A percentile compares a stretch with the other conserved stretches of the same genome.
These are phyloP conservation scores for Nakaseomyces delphensis DNA, from an alignment of 1,139 yeast species.

Conservation along the genomic window DNA sequence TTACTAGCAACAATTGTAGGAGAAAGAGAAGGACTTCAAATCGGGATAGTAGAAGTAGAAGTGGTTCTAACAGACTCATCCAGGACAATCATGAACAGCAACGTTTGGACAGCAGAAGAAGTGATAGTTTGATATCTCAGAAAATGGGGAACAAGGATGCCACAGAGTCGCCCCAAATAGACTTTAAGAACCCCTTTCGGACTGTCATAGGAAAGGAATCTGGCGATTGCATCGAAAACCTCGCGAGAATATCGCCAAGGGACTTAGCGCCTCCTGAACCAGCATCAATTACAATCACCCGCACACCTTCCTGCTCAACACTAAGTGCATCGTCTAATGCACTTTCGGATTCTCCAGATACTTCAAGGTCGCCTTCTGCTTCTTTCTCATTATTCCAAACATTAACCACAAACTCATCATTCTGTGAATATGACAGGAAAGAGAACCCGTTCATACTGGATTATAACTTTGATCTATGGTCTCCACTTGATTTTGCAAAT, in stretches of 20 bases:
- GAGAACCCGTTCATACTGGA: neutral
- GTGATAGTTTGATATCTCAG: neutral
- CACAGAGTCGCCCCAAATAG: neutral
- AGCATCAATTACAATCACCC: neutral
- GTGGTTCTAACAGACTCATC: neutral
- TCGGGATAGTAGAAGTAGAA: slow-evolving; percentile 11
- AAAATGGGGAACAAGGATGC: neutral
- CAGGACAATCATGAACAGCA: neutral
- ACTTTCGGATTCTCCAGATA: neutral
- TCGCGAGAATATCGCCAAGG: neutral
- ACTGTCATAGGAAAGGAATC: neutral
- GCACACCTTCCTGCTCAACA: neutral
- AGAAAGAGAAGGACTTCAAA: slow-evolving; percentile 7
- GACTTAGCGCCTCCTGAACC: neutral
- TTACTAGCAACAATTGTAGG: slow-evolving; percentile 2
- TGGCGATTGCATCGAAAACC: neutral
- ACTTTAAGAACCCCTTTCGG: slow-evolving; percentile 1
- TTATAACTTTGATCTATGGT: slow-evolving; percentile 4
- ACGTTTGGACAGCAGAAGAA: neutral
- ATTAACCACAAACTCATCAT: slow-evolving; percentile 1
- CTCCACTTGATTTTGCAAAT: neutral
- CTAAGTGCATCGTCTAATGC: neutral
- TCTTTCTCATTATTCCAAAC: neutral
- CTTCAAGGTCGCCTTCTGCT: slow-evolving; percentile 1
- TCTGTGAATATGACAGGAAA: slow-evolving; percentile 2